phyloP scores from a whole-genome alignment of 352 stramenopile species.

The Globisporangium yorkense region DNA sequence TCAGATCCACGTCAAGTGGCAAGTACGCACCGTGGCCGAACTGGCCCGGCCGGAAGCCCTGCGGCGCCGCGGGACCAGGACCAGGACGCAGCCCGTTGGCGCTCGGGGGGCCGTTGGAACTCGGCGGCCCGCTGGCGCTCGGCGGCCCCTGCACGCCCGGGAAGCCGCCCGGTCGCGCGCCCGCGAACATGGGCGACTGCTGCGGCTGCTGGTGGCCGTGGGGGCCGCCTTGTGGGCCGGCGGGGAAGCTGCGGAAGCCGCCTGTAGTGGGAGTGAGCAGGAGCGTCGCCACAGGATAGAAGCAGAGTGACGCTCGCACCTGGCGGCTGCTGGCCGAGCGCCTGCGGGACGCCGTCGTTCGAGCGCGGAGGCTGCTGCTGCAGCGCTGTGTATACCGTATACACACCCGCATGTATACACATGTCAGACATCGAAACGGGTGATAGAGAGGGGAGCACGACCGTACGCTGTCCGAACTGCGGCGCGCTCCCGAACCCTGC shows the following conservation, averaged over 20 bases:
- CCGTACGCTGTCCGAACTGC: conserved; percentile 15
- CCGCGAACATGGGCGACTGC: conserved; percentile 5
- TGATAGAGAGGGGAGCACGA: too few species aligned
- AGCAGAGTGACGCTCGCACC: conserved; percentile 2
- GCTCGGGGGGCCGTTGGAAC: conserved; percentile 12
- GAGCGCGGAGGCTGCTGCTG: conserved; percentile 31
- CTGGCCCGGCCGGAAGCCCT: conserved; percentile 17
- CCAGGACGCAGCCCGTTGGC: conserved; percentile 7
- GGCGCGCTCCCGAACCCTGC: conserved; percentile 9
- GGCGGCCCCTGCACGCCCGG: conserved; percentile 6
- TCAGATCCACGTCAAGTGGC: too few species aligned
- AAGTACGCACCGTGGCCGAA: conserved; percentile 12
- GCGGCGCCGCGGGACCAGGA: conserved; percentile 8
- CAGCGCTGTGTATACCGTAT: background rate
- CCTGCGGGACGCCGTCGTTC: conserved; percentile 16
- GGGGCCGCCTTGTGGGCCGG: conserved; percentile 1
- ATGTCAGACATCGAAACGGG: too few species aligned
- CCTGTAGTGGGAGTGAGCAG: background rate
- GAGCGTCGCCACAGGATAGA: background rate
- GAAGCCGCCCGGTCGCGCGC: conserved; percentile 17
- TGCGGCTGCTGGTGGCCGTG: conserved; percentile 13
- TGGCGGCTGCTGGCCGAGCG: conserved; percentile 8
- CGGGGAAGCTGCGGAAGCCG: conserved; percentile 14
- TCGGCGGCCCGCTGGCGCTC: conserved; percentile 17
- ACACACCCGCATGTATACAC: background rate